phyloP scores from a whole-genome alignment of 805 yeast genomes.

The Yarrowia yakushimensis region DNA sequence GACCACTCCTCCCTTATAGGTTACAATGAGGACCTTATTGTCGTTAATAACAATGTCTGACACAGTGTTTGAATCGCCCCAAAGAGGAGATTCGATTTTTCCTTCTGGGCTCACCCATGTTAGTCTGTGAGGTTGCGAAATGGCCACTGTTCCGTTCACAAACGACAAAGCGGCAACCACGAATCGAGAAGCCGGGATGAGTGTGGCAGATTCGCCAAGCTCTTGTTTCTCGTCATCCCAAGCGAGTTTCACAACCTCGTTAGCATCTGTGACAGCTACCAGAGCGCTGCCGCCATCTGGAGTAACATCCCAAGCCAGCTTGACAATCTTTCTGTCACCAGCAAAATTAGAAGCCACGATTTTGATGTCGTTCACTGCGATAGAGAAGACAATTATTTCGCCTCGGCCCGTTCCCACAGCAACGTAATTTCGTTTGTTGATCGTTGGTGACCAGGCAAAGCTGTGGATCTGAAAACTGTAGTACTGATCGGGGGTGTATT shows the following conservation, averaged over 20 bases:
- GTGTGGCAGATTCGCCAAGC: background rate
- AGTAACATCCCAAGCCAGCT: background rate
- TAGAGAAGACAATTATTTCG: background rate
- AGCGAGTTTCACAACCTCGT: background rate
- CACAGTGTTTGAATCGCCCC: slow-evolving; percentile 2
- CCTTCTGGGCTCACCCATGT: slow-evolving; percentile 5
- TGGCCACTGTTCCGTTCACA: background rate
- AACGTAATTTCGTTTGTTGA: background rate
- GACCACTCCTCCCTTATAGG: slow-evolving; percentile 10
- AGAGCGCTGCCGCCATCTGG: background rate
- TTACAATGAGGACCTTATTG: background rate
- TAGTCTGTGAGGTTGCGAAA: background rate
- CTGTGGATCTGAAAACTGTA: slow-evolving; percentile 11
- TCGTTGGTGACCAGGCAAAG: slow-evolving; percentile 18
- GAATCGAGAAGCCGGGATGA: background rate
- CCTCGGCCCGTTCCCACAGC: slow-evolving; percentile 8
- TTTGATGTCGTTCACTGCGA: background rate
- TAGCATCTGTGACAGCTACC: background rate
- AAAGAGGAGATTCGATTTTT: background rate
- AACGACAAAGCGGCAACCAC: background rate
- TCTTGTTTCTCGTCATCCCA: background rate
- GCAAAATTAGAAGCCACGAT: background rate
- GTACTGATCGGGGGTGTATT: slow-evolving; percentile 4
- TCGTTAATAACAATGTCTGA: background rate
- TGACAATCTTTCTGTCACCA: background rate